A percentile compares a stretch with the other conserved stretches of the same genome.
Evolutionary conservation across 371 early-diverging fungal genomes (phyloP).

Genomic region (Circinella umbellata): DNA sequence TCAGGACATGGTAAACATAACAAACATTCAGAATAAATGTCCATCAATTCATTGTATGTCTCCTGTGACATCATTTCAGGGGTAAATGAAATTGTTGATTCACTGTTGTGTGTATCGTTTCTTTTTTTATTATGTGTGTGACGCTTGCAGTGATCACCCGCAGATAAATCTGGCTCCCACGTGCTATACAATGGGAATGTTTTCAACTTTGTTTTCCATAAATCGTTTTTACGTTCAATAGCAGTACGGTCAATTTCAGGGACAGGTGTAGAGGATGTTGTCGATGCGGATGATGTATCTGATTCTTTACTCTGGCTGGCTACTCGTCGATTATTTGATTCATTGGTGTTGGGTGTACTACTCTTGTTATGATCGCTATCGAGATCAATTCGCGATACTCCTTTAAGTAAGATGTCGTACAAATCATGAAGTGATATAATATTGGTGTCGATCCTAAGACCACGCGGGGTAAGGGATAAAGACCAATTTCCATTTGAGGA

Average conservation of each 20-base stretch:
- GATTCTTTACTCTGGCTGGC: not conserved
- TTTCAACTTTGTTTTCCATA: conserved; percentile 34
- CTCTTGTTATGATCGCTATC: not conserved
- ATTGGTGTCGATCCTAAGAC: conserved; percentile 49
- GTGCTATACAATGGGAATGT: conserved; percentile 51
- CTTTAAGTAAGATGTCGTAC: conserved; percentile 43
- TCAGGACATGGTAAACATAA: conserved; percentile 29
- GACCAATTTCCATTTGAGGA: conserved; percentile 30
- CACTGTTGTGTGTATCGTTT: not conserved
- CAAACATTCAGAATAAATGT: conserved; percentile 30
- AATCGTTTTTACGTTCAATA: conserved; percentile 20
- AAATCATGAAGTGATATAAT: conserved; percentile 46
- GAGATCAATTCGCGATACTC: conserved; percentile 23
- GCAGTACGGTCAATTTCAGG: conserved; percentile 15
- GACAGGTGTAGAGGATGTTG: not conserved
- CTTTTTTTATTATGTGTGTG: not conserved
- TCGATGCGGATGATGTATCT: conserved; percentile 8
- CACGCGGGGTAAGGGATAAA: conserved; percentile 44
- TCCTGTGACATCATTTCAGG: conserved; percentile 13
- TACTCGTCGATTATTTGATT: not conserved
- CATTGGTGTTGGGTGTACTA: not conserved
- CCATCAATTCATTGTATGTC: conserved; percentile 20
- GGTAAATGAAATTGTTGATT: too few species aligned
- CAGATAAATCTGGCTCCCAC: conserved; percentile 35
- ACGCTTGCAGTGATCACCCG: not conserved